Evolutionary conservation across 1,284 basidiomycete species (phyloP).

Genomic region (Pterulicium gracile): DNA sequence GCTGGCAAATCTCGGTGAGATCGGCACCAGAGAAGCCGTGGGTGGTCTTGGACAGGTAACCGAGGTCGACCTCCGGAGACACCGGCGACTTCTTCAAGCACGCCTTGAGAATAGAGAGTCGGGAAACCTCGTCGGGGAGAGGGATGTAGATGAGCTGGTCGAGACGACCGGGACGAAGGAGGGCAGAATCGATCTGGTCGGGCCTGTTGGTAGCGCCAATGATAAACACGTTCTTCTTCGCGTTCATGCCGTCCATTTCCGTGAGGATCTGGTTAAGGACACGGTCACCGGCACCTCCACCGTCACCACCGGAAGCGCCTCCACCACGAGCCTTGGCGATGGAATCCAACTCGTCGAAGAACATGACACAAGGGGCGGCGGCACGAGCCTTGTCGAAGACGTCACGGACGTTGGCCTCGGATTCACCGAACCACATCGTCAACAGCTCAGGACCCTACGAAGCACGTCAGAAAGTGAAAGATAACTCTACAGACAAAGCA

Average conservation of each 20-base stretch:
- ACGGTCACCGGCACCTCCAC: conserved; percentile 92
- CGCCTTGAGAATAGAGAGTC: conserved; percentile 87
- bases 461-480: conserved; percentile 17
- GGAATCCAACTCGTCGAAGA: conserved; percentile 99
- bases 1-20: conserved; percentile 97
- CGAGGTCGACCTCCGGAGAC: conserved; percentile 76
- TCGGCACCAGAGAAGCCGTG: conserved; percentile 99
- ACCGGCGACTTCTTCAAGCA: conserved; percentile 91
- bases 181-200: conserved; percentile 96
- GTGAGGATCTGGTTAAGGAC: conserved; percentile 96
- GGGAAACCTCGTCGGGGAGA: conserved; percentile 87
- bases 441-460: conserved; percentile 86
- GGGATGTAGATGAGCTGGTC: conserved; percentile 94
- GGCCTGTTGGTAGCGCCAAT: conserved; percentile 98
- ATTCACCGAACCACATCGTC: conserved; percentile 99
- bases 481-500: background rate
- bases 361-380: conserved; percentile 98
- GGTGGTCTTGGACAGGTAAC: conserved; percentile 86
- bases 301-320: conserved; percentile 72
- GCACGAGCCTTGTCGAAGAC: conserved; percentile 99
- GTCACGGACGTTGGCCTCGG: conserved; percentile 98
- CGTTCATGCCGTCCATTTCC: conserved; percentile 99
- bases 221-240: conserved; percentile 99
- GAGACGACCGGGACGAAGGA: conserved; percentile 96
- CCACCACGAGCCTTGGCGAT: conserved; percentile 94